A percentile compares a stretch with the other conserved stretches of the same genome.
Evolutionary conservation across 306 rosid genomes (phyloP).

Genomic region (Ceratonia siliqua): DNA sequence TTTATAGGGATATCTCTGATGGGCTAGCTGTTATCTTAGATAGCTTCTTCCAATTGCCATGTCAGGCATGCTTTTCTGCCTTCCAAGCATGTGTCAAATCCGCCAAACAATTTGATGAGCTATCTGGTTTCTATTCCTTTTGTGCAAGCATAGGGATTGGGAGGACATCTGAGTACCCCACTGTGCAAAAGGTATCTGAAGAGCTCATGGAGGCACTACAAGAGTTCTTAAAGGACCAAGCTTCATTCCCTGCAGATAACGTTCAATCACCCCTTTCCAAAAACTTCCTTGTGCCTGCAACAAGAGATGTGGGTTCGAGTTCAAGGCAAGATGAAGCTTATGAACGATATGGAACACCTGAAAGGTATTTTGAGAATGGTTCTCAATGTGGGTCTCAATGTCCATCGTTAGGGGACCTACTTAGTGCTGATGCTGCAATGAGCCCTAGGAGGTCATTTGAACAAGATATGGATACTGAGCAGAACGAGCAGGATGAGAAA

Average conservation of each 20-base stretch:
- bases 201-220: constrained; percentile 76
- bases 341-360: constrained; percentile 39
- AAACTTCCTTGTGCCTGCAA: not conserved
- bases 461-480: constrained; percentile 32
- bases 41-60: constrained; percentile 64
- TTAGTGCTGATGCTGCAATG: constrained; percentile 38
- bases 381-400: constrained; percentile 49
- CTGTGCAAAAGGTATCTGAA: constrained; percentile 68
- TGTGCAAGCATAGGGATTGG: constrained; percentile 73
- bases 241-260: constrained; percentile 44
- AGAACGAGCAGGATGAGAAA: constrained; percentile 34
- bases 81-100: constrained; percentile 78
- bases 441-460: constrained; percentile 48
- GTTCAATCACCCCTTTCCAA: constrained; percentile 31
- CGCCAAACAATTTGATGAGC: constrained; percentile 70
- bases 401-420: constrained; percentile 62
- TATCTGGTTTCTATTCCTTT: constrained; percentile 54
- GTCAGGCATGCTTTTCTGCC: constrained; percentile 53
- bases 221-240: constrained; percentile 77
- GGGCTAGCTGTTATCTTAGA: constrained; percentile 73
- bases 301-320: constrained; percentile 10
- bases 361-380: constrained; percentile 34
- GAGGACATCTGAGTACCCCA: constrained; percentile 83
- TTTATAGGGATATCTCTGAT: constrained; percentile 71
- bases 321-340: constrained; percentile 35